Evolutionary conservation across 768 basidiomycete genomes (phyloP), one percentile per base, ranked within the genome.

Genomic region (Suillus placidus): DNA sequence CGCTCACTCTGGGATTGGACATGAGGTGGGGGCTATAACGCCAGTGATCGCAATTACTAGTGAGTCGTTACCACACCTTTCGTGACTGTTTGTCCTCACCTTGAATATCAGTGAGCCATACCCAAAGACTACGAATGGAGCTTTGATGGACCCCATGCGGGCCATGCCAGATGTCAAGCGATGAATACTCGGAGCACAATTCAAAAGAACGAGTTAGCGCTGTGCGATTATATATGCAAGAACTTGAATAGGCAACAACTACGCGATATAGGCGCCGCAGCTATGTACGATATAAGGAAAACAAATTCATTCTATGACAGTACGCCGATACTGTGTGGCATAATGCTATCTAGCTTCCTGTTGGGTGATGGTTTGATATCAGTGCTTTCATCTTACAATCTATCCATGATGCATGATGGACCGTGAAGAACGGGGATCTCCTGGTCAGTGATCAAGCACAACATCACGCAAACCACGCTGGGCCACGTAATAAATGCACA

Each of bases 71-170:
- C 5, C 49, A 8, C 0, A 60, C 62, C 4, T 34, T 45, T 54
- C 18, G 5, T 20, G 32, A 32, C 6, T 26, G 51, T n/a, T 9
- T 43, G 30, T 32, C 6, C 74, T 64, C 72, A 90, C 94, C 85
- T 94, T 96, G 85, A 92, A 97, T 64, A 97, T 95, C 47, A 97
- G 83, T 7, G 93, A 95, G 13, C 95, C 95, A 70, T 97, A 97
- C 37, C 94, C 94, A 70, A 97, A 97, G 14, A 97, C 91, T 61
- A 92, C 82, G 73, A 89, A 95, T 26, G 79, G 77, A 66, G 67
- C 49, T 9, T 63, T 42, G 32, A 54, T 45, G 23, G 49, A 54
- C 14, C 37, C 40, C 65, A 66, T 66, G 8, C 26, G 1, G 2
- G 32, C 40, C 65, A 66, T 66, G 8, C 26, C 26, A 26, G 32